Evolutionary conservation across 257 asterid genomes (phyloP).

Genomic region (Solanum sitiens): DNA sequence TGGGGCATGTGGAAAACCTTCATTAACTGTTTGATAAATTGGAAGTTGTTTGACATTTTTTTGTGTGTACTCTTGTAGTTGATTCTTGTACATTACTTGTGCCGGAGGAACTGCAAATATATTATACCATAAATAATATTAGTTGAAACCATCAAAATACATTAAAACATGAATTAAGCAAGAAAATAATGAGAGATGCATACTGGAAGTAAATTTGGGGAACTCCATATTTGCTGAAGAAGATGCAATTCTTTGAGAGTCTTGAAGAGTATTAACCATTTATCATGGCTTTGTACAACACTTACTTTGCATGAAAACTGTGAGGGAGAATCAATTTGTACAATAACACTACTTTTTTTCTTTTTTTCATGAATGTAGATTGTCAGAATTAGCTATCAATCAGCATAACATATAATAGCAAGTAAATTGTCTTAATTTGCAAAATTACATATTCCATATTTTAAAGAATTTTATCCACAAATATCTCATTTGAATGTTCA

Average conservation of each 20-base stretch:
- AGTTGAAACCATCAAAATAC: neutral
- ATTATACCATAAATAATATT: neutral
- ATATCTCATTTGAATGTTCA: neutral
- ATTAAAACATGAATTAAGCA: neutral
- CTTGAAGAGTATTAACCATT: neutral
- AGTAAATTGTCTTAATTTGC: neutral
- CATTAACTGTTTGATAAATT: conserved; percentile 6
- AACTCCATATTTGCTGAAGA: neutral
- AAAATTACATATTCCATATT: neutral
- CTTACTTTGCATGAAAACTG: neutral
- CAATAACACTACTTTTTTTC: neutral
- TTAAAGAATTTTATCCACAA: neutral
- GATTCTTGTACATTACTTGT: conserved; percentile 11
- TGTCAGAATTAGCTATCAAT: neutral
- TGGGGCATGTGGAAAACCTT: conserved; percentile 16
- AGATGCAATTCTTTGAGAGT: too few species aligned
- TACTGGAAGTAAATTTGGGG: neutral
- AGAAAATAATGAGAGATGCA: neutral
- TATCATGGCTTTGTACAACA: neutral
- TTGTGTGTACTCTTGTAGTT: conserved; percentile 15
- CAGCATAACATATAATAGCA: neutral
- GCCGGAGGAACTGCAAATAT: neutral
- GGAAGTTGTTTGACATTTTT: conserved; percentile 9
- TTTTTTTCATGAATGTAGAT: neutral
- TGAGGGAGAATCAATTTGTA: neutral